Evolutionary conservation across 768 basidiomycete genomes (phyloP).

Genomic region (Boletus barrowsii): DNA sequence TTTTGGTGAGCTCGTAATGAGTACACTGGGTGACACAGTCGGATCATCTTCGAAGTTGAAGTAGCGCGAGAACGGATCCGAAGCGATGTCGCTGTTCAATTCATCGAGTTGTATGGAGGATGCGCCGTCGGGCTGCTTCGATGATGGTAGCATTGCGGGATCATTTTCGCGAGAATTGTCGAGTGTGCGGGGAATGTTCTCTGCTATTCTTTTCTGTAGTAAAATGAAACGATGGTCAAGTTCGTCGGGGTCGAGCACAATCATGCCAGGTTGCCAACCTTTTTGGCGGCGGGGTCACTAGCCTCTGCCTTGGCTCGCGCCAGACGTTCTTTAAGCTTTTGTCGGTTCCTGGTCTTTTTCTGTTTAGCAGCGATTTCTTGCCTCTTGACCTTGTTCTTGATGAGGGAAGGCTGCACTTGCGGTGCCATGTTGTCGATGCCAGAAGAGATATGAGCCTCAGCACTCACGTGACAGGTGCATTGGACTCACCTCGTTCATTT

Average conservation of each 20-base stretch:
- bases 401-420: constrained; percentile 61
- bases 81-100: constrained; percentile 61
- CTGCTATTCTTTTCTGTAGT: constrained; percentile 74
- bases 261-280: constrained; percentile 57
- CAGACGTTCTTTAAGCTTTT: constrained; percentile 77
- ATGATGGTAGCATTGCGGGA: constrained; percentile 40
- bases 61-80: constrained; percentile 76
- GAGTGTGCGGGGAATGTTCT: constrained; percentile 87
- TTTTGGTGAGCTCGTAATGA: constrained; percentile 88
- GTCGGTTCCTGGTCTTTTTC: constrained; percentile 76
- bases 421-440: constrained; percentile 44
- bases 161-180: constrained; percentile 92
- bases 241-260: not conserved
- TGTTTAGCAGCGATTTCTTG: constrained; percentile 70
- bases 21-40: constrained; percentile 74
- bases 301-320: constrained; percentile 75
- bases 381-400: constrained; percentile 87
- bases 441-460: not conserved
- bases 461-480: constrained; percentile 25
- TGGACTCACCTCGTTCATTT: not conserved
- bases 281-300: constrained; percentile 72
- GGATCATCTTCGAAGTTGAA: constrained; percentile 69
- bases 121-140: constrained; percentile 24
- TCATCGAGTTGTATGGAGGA: constrained; percentile 51
- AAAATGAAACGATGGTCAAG: not conserved